These are phyloP conservation scores for Xylaria venustula DNA, from an alignment of 495 filamentous ascomycete genomes.

Conservation along the genomic window DNA sequence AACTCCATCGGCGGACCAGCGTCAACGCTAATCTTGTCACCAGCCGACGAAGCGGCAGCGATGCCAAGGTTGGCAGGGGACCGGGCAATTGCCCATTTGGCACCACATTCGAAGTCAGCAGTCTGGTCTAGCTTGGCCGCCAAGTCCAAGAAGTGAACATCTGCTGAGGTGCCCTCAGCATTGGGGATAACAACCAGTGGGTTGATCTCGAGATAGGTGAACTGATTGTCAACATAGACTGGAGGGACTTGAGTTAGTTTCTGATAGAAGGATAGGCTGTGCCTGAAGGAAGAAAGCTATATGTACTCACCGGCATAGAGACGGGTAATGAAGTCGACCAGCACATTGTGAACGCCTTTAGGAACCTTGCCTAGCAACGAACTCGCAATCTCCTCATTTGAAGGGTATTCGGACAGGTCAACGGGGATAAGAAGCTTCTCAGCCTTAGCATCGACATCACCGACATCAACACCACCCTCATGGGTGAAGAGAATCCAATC, in stretches of 20 bases:
- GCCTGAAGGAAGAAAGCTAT: not conserved
- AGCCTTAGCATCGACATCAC: constrained; percentile 98
- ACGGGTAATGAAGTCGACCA: constrained; percentile 94
- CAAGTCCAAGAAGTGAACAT: constrained; percentile 97
- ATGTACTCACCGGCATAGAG: constrained; percentile 22
- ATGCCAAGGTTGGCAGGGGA: constrained; percentile 84
- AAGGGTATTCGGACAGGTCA: constrained; percentile 90
- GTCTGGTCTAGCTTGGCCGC: constrained; percentile 99
- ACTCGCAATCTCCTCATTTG: constrained; percentile 87
- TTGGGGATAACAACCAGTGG: constrained; percentile 97
- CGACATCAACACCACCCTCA: constrained; percentile 99
- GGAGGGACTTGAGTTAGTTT: not conserved
- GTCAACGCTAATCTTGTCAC: constrained; percentile 85
- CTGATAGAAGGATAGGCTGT: not conserved
- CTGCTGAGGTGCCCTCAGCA: constrained; percentile 81
- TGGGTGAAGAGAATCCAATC: constrained; percentile 99
- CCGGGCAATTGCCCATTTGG: constrained; percentile 96
- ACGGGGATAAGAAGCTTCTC: constrained; percentile 98
- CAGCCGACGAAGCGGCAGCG: constrained; percentile 52
- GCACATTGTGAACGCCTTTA: constrained; percentile 91
- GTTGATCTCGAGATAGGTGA: constrained; percentile 99
- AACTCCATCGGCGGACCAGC: constrained; percentile 98
- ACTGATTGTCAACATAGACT: constrained; percentile 99
- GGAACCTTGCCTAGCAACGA: constrained; percentile 89
- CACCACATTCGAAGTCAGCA: constrained; percentile 98